Conservation (phyloP, 768 basidiomycete species). For the Naganishia onofrii region DNA sequence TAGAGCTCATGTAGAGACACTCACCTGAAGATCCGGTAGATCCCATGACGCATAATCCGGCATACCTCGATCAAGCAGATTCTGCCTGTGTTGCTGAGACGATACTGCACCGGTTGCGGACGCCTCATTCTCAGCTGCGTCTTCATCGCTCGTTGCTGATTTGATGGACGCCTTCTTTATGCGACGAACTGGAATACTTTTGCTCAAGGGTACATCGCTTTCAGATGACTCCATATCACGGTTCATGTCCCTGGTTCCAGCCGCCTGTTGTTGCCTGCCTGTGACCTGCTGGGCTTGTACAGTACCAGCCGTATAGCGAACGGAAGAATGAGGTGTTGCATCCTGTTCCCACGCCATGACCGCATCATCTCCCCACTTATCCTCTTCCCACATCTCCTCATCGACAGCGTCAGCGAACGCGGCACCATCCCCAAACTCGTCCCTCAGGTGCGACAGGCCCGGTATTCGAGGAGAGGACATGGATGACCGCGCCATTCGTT, state of each 20-base stretch:
- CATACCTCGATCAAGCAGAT: slow-evolving; percentile 22
- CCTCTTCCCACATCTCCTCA: slow-evolving; percentile 6
- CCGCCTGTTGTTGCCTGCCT: not conserved
- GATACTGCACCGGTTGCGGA: not conserved
- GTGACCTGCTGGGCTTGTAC: not conserved
- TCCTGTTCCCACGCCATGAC: slow-evolving; percentile 1
- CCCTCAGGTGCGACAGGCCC: not conserved
- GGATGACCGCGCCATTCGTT: slow-evolving; percentile 21
- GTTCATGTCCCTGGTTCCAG: not conserved
- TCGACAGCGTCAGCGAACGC: not conserved
- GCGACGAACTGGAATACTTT: not conserved
- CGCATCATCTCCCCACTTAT: slow-evolving; percentile 10
- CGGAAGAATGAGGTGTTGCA: not conserved
- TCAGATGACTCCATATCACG: not conserved
- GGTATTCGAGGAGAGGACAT: slow-evolving; percentile 11
- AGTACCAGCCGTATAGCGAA: not conserved
- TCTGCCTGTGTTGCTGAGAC: not conserved
- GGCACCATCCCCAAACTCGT: not conserved
- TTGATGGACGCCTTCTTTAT: no score
- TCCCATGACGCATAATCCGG: slow-evolving; percentile 26
- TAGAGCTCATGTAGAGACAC: not conserved
- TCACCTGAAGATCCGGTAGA: slow-evolving; percentile 25
- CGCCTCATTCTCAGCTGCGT: not conserved
- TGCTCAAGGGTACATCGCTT: not conserved
- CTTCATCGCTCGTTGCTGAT: not conserved